Percentiles rank a stretch among this genome's conserved stretches.
Evolutionary conservation across 2,329 filamentous ascomycete species (phyloP).

Genomic region (Hymenoscyphus linearis): DNA sequence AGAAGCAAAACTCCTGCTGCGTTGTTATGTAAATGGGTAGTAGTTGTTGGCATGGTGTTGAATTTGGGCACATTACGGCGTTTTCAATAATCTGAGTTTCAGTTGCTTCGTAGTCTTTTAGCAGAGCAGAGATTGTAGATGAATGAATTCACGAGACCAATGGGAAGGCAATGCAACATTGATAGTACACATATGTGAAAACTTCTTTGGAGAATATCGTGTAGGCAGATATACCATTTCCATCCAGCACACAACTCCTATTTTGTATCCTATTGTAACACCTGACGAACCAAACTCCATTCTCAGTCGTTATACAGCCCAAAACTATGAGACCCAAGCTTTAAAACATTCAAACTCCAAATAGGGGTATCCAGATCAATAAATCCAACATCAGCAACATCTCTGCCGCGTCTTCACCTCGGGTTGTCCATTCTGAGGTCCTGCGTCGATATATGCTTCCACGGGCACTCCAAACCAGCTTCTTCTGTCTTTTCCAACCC

Average conservation of each 20-base stretch:
- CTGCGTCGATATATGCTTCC: constrained; percentile 36
- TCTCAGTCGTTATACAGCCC: constrained; percentile 18
- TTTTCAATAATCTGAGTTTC: constrained; percentile 19
- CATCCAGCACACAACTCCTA: constrained; percentile 5
- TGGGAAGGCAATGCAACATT: neutral
- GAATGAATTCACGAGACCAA: constrained; percentile 6
- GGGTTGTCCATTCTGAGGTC: constrained; percentile 21
- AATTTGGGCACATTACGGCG: constrained; percentile 9
- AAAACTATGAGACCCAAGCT: constrained; percentile 8
- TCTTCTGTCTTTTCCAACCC: constrained; percentile 55
- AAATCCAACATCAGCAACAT: constrained; percentile 23
- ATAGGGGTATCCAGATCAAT: constrained; percentile 19
- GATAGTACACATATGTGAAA: neutral
- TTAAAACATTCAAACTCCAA: constrained; percentile 15
- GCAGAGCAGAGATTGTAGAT: neutral
- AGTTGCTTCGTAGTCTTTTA: constrained; percentile 16
- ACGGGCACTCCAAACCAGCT: constrained; percentile 61
- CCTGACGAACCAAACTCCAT: constrained; percentile 11
- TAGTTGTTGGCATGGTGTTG: constrained; percentile 7
- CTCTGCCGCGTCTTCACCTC: constrained; percentile 30
- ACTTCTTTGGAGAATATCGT: constrained; percentile 1
- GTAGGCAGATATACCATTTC: constrained; percentile 1
- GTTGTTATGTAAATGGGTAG: constrained; percentile 52
- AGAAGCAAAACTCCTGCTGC: constrained; percentile 78
- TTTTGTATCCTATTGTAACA: constrained; percentile 13